These are phyloP conservation scores for Madurella mycetomatis DNA, from an alignment of 2,329 filamentous ascomycete genomes.

Conservation along the genomic window DNA sequence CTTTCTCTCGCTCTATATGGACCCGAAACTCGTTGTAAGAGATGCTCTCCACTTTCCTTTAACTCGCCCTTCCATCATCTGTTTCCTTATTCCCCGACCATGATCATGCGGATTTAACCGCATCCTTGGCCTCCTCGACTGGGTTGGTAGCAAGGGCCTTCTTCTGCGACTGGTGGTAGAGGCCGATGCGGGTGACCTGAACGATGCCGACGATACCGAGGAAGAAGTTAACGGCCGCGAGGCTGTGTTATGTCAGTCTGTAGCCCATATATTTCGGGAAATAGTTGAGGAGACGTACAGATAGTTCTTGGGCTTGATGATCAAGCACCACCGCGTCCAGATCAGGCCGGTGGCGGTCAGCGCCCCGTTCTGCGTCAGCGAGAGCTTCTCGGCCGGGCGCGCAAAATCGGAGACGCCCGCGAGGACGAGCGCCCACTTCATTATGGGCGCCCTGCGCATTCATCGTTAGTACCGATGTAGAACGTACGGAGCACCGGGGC, in stretches of 20 bases:
- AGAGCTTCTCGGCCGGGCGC: constrained; percentile 88
- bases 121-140: constrained; percentile 21
- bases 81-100: not conserved
- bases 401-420: constrained; percentile 88
- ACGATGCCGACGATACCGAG: constrained; percentile 81
- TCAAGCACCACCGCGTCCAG: constrained; percentile 98
- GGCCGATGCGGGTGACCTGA: constrained; percentile 73
- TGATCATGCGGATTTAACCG: constrained; percentile 13
- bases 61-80: not conserved
- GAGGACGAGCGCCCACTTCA: constrained; percentile 94
- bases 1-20: too few relatives aligned
- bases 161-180: constrained; percentile 61
- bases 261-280: not conserved
- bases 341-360: constrained; percentile 88
- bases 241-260: constrained; percentile 40
- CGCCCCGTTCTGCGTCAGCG: constrained; percentile 84
- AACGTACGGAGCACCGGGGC: not conserved
- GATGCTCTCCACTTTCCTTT: not conserved
- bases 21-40: too few relatives aligned
- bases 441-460: constrained; percentile 75
- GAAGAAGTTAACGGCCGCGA: constrained; percentile 98
- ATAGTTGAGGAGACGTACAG: constrained; percentile 54
- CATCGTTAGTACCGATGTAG: not conserved
- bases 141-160: constrained; percentile 36
- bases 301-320: constrained; percentile 91